These are phyloP conservation scores for Cardiospermum halicacabum DNA, from an alignment of 345 rosid genomes.

Conservation along the genomic window DNA sequence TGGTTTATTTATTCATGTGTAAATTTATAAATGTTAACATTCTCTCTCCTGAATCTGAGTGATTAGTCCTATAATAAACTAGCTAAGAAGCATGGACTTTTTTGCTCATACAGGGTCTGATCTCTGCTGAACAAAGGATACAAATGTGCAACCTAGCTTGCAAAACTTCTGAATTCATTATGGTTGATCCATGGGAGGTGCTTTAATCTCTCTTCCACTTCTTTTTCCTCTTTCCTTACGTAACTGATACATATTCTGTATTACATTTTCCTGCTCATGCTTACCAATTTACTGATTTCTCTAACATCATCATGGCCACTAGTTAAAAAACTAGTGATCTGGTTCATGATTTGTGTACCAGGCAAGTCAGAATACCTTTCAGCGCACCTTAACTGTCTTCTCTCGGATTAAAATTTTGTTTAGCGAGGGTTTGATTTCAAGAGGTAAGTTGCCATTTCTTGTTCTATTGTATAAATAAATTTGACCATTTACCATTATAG, in stretches of 20 bases:
- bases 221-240: constrained; percentile 2
- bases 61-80: not conserved
- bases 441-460: constrained; percentile 32
- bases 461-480: not conserved
- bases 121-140: constrained; percentile 65
- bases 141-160: constrained; percentile 72
- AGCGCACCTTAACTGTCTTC: constrained; percentile 56
- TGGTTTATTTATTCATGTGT: no score
- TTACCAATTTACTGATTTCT: not conserved
- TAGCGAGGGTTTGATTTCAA: constrained; percentile 25
- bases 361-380: constrained; percentile 73
- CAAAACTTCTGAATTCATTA: constrained; percentile 67
- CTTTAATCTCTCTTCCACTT: constrained; percentile 7
- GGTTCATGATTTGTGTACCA: constrained; percentile 22
- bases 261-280: no score
- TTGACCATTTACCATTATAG: no score
- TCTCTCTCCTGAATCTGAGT: not conserved
- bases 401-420: constrained; percentile 53
- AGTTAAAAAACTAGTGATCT: not conserved
- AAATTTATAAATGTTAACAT: not conserved
- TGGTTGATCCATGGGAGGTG: constrained; percentile 99
- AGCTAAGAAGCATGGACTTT: constrained; percentile 5
- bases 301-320: not conserved
- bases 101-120: constrained; percentile 50
- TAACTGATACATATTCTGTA: not conserved